Base-by-base conservation (phyloP, 257 asterid genomes). In the Solanum lycopersicoides region DNA sequence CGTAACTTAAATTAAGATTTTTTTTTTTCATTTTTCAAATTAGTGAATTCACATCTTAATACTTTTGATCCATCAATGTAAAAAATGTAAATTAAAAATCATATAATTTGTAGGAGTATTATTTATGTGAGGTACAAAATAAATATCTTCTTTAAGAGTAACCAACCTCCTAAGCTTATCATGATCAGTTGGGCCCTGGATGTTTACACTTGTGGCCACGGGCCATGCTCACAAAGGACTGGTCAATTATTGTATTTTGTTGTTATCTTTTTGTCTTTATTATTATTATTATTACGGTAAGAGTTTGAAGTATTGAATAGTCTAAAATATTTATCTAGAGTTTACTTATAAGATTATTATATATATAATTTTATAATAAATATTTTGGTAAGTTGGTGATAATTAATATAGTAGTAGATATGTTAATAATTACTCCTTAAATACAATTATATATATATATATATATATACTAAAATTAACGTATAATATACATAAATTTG, bases 261-360 rank as follows among this genome's bases (percentile, higher is more conserved):
- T 6, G 39, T 13, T 30, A 14, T 30, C 1, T 39, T 68, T 30
- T 28, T 25, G 16, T 65, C 16, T 12, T 5, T 23, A 5, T 63
- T 6, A 10, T 11, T 63, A 0, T 1, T 10, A 2, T n/a, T 23
- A 2, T 60, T 47, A 3, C 0, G 7, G 23, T 16, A 9, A 59
- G 25, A 59, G 28, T 53, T 53, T 53, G 9, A 53, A 53, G 60
- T 6, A 16, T 53, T 0, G 23, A 53, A 53, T 53, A 53, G 23
- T 50, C 15, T 5, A 15, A 50, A 8, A 0, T 50, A 50, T 45
- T 12, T 45, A 45, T 45, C 15, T 45, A 45, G 12, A 12, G 53
- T 45, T 45, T 6, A 45, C 53, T 45, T 13, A 45, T 12, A 45
- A 45, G 53, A 5, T 45, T 12, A 45, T 45, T 45, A 45, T 12